Conservation (phyloP, 164 flowering plant genomes). For the Amborella trichopoda region DNA sequence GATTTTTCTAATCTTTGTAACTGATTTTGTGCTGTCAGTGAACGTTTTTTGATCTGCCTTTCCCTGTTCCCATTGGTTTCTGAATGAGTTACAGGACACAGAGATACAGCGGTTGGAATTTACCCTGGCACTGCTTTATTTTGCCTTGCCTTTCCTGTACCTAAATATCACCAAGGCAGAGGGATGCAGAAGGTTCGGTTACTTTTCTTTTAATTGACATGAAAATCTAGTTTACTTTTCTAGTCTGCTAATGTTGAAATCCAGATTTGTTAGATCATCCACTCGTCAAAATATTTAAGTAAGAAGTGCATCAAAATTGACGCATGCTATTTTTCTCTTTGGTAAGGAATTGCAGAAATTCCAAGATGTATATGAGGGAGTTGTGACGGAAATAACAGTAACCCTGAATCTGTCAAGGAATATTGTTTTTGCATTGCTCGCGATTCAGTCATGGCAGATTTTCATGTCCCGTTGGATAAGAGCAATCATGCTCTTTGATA, state of each 20-base stretch:
- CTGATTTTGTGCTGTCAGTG: too few relatives aligned
- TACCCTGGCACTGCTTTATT: conserved; percentile 87
- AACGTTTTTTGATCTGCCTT: too few relatives aligned
- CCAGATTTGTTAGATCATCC: too few relatives aligned
- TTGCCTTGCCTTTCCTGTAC: conserved; percentile 35
- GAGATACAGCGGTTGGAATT: conserved; percentile 21
- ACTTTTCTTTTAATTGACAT: too few relatives aligned
- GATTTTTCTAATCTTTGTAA: too few relatives aligned
- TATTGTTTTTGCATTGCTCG: conserved; percentile 53
- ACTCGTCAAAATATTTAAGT: background rate
- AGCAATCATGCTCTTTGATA: conserved; percentile 22
- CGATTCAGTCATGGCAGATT: conserved; percentile 86
- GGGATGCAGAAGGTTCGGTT: conserved; percentile 37
- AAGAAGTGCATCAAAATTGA: background rate
- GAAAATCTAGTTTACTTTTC: too few relatives aligned
- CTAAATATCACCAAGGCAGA: conserved; percentile 26
- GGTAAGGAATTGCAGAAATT: conserved; percentile 29
- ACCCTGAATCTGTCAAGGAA: conserved; percentile 85
- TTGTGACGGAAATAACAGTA: conserved; percentile 49
- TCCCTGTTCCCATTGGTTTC: too few relatives aligned
- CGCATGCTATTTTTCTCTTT: background rate
- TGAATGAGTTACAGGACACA: conserved; percentile 9
- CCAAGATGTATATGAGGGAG: conserved; percentile 40
- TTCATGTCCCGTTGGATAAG: conserved; percentile 80
- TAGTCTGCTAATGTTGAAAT: too few relatives aligned